Percentiles rank a stretch among this genome's conserved stretches.
Conservation (phyloP, 148 eudicot species). For the Rhododendron mucronatum region DNA sequence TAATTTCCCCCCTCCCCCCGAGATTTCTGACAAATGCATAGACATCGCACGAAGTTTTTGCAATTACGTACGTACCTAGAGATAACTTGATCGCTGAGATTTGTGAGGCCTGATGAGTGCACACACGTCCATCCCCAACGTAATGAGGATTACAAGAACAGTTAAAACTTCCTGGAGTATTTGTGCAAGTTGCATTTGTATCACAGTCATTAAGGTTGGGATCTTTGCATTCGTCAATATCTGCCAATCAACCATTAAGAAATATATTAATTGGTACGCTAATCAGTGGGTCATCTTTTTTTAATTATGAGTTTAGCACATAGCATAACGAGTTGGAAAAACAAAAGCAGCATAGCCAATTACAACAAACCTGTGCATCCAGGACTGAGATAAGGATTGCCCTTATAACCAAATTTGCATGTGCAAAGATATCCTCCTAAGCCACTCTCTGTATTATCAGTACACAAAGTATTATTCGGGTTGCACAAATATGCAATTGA, state of each 20-base stretch:
- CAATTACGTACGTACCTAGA: conserved; percentile 13
- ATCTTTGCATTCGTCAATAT: conserved; percentile 21
- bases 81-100: neutral
- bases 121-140: conserved; percentile 12
- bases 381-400: conserved; percentile 27
- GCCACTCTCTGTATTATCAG: conserved; percentile 2
- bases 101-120: neutral
- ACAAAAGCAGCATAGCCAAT: neutral
- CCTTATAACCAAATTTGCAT: conserved; percentile 20
- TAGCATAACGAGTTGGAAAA: neutral
- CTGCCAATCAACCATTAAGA: conserved; percentile 1
- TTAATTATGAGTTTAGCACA: neutral
- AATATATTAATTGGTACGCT: neutral
- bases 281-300: neutral
- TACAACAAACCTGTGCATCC: conserved; percentile 18
- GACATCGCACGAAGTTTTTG: too few relatives aligned
- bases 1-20: too few relatives aligned
- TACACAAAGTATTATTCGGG: conserved; percentile 15
- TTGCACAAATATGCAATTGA: conserved; percentile 3
- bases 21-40: too few relatives aligned
- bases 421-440: conserved; percentile 27
- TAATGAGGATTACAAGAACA: conserved; percentile 14
- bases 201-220: conserved; percentile 4
- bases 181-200: conserved; percentile 6
- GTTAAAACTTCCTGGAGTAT: conserved; percentile 9